Percentiles rank a stretch among this genome's conserved stretches.
Evolutionary conservation across 306 rosid genomes (phyloP).

Genomic region (Cicer cuneatum): DNA sequence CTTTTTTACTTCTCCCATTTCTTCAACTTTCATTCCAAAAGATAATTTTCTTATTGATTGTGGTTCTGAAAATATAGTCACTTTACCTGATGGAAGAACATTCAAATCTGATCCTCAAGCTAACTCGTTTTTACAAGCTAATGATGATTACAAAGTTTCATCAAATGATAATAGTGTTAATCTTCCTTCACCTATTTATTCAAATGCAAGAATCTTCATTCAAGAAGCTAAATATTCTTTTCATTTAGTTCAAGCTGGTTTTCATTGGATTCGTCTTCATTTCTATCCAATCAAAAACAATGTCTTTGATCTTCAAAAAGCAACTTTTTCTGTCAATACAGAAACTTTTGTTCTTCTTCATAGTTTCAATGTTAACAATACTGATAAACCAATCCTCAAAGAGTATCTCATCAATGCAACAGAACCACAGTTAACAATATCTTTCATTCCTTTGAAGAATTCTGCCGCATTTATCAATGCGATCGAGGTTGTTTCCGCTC

Average conservation of each 20-base stretch:
- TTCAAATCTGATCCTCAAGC: slow-evolving; percentile 78
- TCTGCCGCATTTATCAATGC: slow-evolving; percentile 65
- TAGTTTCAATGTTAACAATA: slow-evolving; percentile 57
- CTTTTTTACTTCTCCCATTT: slow-evolving; percentile 5
- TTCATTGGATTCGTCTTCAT: slow-evolving; percentile 71
- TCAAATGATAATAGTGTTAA: slow-evolving; percentile 16
- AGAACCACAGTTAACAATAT: slow-evolving; percentile 42
- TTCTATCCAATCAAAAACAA: slow-evolving; percentile 55
- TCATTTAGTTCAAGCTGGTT: slow-evolving; percentile 60
- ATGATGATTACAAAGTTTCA: slow-evolving; percentile 59
- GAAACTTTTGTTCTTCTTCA: slow-evolving; percentile 62
- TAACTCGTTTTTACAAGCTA: slow-evolving; percentile 53
- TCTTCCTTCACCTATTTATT: slow-evolving; percentile 56
- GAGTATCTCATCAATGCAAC: slow-evolving; percentile 59
- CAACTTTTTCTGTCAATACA: slow-evolving; percentile 62
- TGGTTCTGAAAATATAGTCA: slow-evolving; percentile 57
- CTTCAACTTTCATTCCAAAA: slow-evolving; percentile 58
- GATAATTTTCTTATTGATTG: slow-evolving; percentile 80
- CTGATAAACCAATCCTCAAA: slow-evolving; percentile 52
- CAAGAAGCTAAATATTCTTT: slow-evolving; percentile 64
- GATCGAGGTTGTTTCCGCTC: slow-evolving; percentile 63
- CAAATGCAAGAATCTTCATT: slow-evolving; percentile 67
- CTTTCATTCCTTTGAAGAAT: slow-evolving; percentile 57
- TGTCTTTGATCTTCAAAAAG: slow-evolving; percentile 55
- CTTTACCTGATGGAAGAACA: slow-evolving; percentile 70